Base-by-base conservation (phyloP, 2,329 filamentous ascomycete genomes). In the Colletotrichum coccodes region DNA sequence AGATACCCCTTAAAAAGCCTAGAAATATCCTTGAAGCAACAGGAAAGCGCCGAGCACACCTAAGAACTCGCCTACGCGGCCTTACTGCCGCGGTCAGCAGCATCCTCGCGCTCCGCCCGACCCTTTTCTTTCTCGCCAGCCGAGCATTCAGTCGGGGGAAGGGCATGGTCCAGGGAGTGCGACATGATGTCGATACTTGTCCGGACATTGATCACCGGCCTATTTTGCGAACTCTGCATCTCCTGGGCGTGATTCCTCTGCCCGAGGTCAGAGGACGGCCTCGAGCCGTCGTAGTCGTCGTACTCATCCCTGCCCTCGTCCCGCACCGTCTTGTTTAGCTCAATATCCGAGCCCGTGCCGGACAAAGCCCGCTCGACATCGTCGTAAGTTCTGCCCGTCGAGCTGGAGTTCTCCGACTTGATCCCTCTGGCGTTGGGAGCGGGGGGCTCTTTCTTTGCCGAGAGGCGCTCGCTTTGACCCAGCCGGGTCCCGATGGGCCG, bases 171-270 rank as follows among this genome's bases (percentile, higher is more conserved):
- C 3, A 60, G 46, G 2, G 60, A 32, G 18, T 70, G 54, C 14
- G 69, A 66, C 14, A 53, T 49, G 52, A 70, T 60, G 9, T 70
- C 61, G 18, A 71, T 69, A 6, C 60, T 65, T 28, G 69, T 71
- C 8, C 58, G 61, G 8, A 71, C 69, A 16, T 70, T 71, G 30
- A 71, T 71, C 32, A 68, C 50, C 6, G 50, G 59, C 26, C 66
- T 42, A 4, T 52, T 28, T 1, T n/a, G 46, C 3, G 30, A 53
- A 53, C 3, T 23, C 38, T 47, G 56, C 3, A 44, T n/a, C 50
- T 71, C 65, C 16, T 46, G 50, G 8, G 4, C 34, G 36, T 44
- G 36, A 16, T 38, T 42, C 26, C 52, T 40, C 64, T 63, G 68
- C 9, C 54, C 68, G 12, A 66, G 42, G 23, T 71, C 69, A 23